These are phyloP conservation scores for Aspergillus biplanus DNA, from an alignment of 495 filamentous ascomycete species.

Conservation along the genomic window DNA sequence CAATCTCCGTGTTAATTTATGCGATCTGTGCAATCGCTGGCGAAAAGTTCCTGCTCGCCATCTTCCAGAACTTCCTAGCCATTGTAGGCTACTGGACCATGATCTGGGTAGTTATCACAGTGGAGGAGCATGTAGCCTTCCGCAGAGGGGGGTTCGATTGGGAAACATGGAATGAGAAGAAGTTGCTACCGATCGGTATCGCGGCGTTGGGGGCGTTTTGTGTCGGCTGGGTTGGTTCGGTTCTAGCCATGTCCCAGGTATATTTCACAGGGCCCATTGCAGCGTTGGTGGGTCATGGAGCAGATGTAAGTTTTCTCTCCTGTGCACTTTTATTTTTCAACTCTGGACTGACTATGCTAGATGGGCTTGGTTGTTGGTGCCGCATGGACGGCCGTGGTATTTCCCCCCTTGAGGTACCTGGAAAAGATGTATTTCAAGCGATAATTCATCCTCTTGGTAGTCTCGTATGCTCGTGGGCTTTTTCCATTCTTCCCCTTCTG, in stretches of 20 bases:
- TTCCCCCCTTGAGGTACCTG: slow-evolving; percentile 37
- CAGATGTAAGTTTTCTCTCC: slow-evolving; percentile 17
- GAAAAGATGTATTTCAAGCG: slow-evolving; percentile 29
- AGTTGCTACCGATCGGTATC: slow-evolving; percentile 53
- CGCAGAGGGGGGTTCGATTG: slow-evolving; percentile 57
- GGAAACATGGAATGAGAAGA: slow-evolving; percentile 54
- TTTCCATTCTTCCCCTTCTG: no score
- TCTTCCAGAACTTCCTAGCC: slow-evolving; percentile 62
- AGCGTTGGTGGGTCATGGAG: slow-evolving; percentile 33
- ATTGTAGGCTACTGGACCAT: slow-evolving; percentile 65
- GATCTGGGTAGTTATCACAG: slow-evolving; percentile 54
- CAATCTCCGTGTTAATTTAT: slow-evolving; percentile 53
- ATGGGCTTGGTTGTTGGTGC: slow-evolving; percentile 42
- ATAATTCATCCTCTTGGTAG: not conserved
- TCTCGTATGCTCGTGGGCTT: no score
- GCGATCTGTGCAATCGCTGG: slow-evolving; percentile 59
- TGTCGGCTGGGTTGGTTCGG: slow-evolving; percentile 64
- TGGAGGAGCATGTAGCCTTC: slow-evolving; percentile 60
- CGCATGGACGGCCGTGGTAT: slow-evolving; percentile 38
- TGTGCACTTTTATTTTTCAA: not conserved
- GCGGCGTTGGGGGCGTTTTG: slow-evolving; percentile 61
- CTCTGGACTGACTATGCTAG: slow-evolving; percentile 11
- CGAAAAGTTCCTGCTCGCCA: slow-evolving; percentile 53
- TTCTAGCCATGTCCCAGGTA: slow-evolving; percentile 64
- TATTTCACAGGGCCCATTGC: slow-evolving; percentile 65